Evolutionary conservation across 371 early-diverging fungal genomes (phyloP), one percentile per base, ranked within the genome.

Genomic region (Mucor indicus): DNA sequence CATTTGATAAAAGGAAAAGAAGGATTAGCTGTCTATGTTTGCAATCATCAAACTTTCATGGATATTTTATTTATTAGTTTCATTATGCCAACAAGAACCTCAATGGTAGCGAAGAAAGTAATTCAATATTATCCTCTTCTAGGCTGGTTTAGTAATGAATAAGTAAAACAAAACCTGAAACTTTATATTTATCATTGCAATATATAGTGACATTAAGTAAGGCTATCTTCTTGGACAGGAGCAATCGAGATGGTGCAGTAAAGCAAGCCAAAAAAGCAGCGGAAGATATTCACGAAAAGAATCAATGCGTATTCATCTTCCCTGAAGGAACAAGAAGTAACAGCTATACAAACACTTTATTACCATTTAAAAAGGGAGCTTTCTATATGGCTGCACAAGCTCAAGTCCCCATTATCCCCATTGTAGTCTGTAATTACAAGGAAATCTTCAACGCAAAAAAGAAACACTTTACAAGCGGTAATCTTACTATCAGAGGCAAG

Each of bases 291-390:
- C 80, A 83, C 46, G 72, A 79, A 43, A 82, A 88, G 50, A 78
- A 90, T 76, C 76, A 79, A 20, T 82, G 86, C 20, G 86, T 96
- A 11, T 92, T 84, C 77, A 79, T 96, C 46, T 95, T 84, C 75
- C 94, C 96, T n/a, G 98, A 97, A 69, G 98, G 96, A 36, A 96
- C 96, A 4, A 87, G 97, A 21, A 84, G 87, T 13, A 82, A 80
- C 53, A 77, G 80, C 6, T n/a, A 5, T 11, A 4, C 9, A 33
- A 15, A 4, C 6, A 15, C 35, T 44, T 53, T 97, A 55, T 71
- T 96, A 45, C 93, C 92, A 1, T 96, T 97, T 75, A 97, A 97
- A 64, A 91, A 91, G 65, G 93, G 92, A 1, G 90, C 89, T 4
- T 97, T 97, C 64, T 85, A 93, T 60, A 80, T 96, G 58, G 96